Percentiles rank a stretch among this genome's conserved stretches.
Evolutionary conservation across 2,329 filamentous ascomycete species (phyloP).

Genomic region (Penicillium hesseltinei): DNA sequence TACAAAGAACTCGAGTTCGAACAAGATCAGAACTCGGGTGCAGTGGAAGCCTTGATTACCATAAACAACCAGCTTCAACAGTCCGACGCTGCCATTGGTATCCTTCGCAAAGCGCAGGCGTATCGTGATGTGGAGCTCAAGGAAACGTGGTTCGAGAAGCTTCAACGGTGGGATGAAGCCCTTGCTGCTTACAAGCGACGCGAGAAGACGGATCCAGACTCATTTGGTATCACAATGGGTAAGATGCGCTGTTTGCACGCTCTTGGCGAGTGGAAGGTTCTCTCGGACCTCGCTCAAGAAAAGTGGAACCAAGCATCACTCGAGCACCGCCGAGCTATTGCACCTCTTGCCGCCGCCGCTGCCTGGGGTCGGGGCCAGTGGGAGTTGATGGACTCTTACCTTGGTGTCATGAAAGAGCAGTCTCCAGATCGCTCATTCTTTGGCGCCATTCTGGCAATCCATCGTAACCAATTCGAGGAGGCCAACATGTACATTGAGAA

Average conservation of each 20-base stretch:
- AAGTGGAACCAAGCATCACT: constrained; percentile 88
- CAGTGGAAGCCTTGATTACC: constrained; percentile 94
- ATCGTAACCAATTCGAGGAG: constrained; percentile 93
- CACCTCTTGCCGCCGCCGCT: constrained; percentile 87
- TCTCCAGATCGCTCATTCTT: constrained; percentile 97
- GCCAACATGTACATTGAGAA: constrained; percentile 86
- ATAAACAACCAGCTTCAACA: constrained; percentile 99
- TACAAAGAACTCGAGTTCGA: constrained; percentile 99
- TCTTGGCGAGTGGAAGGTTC: constrained; percentile 92
- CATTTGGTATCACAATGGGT: constrained; percentile 96
- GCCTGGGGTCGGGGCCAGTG: constrained; percentile 97
- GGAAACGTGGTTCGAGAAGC: constrained; percentile 98
- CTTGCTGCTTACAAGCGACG: constrained; percentile 87
- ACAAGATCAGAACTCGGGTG: constrained; percentile 91
- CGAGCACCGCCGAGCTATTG: constrained; percentile 86
- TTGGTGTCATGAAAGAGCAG: constrained; percentile 88
- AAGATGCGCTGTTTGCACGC: constrained; percentile 99
- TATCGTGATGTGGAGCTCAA: constrained; percentile 95
- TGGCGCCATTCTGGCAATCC: constrained; percentile 88
- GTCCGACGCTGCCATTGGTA: constrained; percentile 96
- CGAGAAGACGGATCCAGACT: constrained; percentile 70
- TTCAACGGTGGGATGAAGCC: constrained; percentile 97
- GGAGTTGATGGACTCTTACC: constrained; percentile 97
- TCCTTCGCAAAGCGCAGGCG: constrained; percentile 89
- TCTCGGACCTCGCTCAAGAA: constrained; percentile 83